Conservation (phyloP, 2,329 filamentous ascomycete genomes). For the Ceratocystis albifundus region DNA sequence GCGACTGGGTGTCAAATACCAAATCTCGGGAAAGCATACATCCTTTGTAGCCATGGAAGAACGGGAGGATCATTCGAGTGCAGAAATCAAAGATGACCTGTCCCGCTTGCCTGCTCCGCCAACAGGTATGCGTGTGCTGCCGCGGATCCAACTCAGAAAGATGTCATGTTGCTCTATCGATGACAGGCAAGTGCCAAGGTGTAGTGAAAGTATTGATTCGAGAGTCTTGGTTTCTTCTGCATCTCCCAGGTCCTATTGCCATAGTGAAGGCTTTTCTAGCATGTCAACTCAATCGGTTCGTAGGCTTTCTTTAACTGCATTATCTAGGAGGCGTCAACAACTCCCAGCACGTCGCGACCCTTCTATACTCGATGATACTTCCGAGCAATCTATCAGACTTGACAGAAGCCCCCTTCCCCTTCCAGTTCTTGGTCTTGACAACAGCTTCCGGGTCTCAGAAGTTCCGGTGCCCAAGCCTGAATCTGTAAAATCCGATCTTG, state of each 20-base stretch:
- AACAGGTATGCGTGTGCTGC: background rate
- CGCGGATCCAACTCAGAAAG: background rate
- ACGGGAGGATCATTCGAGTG: slow-evolving; percentile 23
- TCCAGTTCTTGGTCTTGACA: background rate
- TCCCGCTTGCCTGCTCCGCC: background rate
- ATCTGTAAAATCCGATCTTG: background rate
- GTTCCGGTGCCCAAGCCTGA: background rate
- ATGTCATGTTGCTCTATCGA: background rate
- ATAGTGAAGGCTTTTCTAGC: too few relatives aligned
- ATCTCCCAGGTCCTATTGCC: too few relatives aligned
- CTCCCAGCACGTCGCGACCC: too few relatives aligned
- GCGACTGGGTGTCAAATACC: slow-evolving; percentile 51
- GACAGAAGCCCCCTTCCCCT: background rate
- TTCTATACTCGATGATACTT: too few relatives aligned
- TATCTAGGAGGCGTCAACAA: too few relatives aligned
- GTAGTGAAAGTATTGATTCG: too few relatives aligned
- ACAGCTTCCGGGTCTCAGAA: background rate
- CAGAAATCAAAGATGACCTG: background rate
- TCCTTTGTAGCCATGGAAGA: slow-evolving; percentile 58
- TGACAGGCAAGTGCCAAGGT: background rate
- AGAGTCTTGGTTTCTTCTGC: fast-evolving
- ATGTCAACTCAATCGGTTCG: too few relatives aligned
- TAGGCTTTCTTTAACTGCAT: too few relatives aligned
- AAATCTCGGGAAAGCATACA: slow-evolving; percentile 58
- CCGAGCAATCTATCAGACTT: background rate